phyloP scores from a whole-genome alignment of 1,139 yeast genomes.

The Diutina rugosa region DNA sequence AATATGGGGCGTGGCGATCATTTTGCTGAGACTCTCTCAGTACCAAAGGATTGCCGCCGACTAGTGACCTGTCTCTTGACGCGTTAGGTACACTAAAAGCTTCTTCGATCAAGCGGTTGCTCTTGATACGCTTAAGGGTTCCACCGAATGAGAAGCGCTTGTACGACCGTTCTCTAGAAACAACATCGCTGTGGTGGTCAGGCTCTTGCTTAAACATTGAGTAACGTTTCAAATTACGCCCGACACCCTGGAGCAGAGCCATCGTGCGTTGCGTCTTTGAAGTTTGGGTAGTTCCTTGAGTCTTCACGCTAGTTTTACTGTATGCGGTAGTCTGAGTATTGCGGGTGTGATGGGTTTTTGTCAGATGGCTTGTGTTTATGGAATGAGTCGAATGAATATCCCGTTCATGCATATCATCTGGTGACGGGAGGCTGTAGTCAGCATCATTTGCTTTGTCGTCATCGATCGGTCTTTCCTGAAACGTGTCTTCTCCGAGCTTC shows the following conservation, averaged over 20 bases:
- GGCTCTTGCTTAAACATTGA: background rate
- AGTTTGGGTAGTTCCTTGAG: background rate
- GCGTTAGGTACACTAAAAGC: background rate
- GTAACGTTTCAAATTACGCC: background rate
- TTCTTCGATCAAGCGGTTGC: background rate
- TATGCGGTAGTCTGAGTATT: background rate
- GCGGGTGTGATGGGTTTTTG: background rate
- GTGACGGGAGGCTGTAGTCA: background rate
- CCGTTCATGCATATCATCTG: background rate
- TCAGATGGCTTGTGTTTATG: background rate
- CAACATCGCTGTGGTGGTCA: background rate
- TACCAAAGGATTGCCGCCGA: background rate
- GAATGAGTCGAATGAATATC: background rate
- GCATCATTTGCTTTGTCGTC: background rate
- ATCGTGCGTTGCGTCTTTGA: background rate
- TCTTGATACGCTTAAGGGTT: background rate
- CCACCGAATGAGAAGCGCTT: background rate
- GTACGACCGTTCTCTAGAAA: background rate
- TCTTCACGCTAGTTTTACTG: background rate
- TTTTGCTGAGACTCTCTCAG: background rate
- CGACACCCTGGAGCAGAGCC: background rate
- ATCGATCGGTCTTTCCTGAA: background rate
- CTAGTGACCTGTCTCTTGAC: background rate
- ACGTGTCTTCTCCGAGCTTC: background rate
- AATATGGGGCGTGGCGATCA: constrained; percentile 14